These are phyloP conservation scores for Phytophthora fragariaefolia DNA, from an alignment of 352 stramenopile genomes.

Conservation along the genomic window DNA sequence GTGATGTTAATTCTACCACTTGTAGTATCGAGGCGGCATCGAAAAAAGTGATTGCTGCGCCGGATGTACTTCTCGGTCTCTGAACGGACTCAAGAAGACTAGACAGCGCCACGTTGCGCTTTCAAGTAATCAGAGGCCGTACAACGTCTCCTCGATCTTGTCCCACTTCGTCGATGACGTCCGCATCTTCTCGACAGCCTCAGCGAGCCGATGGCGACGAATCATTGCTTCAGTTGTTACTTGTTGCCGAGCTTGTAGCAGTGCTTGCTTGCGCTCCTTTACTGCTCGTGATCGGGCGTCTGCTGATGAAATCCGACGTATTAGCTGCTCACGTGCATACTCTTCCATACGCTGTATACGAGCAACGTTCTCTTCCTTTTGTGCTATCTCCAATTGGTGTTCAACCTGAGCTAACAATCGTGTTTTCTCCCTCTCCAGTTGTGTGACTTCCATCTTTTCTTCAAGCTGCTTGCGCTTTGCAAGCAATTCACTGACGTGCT, in stretches of 20 bases:
- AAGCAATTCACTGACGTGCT: slow-evolving; percentile 45
- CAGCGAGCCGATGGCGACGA: slow-evolving; percentile 69
- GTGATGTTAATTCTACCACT: slow-evolving; percentile 13
- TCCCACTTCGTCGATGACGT: slow-evolving; percentile 72
- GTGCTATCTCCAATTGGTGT: slow-evolving; percentile 53
- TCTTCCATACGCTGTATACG: slow-evolving; percentile 77
- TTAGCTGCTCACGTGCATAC: slow-evolving; percentile 67
- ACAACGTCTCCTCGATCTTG: slow-evolving; percentile 80
- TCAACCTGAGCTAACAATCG: slow-evolving; percentile 62
- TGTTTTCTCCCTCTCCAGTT: slow-evolving; percentile 53
- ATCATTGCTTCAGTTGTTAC: slow-evolving; percentile 67
- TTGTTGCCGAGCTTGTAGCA: slow-evolving; percentile 68
- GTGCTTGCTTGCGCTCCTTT: slow-evolving; percentile 67
- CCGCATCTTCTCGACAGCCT: slow-evolving; percentile 73
- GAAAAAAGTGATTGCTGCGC: slow-evolving; percentile 7
- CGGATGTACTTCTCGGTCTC: slow-evolving; percentile 20
- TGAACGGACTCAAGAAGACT: slow-evolving; percentile 13
- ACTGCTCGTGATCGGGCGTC: slow-evolving; percentile 64
- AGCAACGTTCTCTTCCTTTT: slow-evolving; percentile 76
- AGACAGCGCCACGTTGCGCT: not conserved
- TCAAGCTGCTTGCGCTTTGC: slow-evolving; percentile 55
- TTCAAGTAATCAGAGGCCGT: slow-evolving; percentile 43
- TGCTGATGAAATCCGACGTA: slow-evolving; percentile 61
- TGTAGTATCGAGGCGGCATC: slow-evolving; percentile 14
- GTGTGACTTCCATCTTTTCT: slow-evolving; percentile 30